These are phyloP conservation scores for Pythium aquatile DNA, from an alignment of 352 stramenopile species.

Conservation along the genomic window DNA sequence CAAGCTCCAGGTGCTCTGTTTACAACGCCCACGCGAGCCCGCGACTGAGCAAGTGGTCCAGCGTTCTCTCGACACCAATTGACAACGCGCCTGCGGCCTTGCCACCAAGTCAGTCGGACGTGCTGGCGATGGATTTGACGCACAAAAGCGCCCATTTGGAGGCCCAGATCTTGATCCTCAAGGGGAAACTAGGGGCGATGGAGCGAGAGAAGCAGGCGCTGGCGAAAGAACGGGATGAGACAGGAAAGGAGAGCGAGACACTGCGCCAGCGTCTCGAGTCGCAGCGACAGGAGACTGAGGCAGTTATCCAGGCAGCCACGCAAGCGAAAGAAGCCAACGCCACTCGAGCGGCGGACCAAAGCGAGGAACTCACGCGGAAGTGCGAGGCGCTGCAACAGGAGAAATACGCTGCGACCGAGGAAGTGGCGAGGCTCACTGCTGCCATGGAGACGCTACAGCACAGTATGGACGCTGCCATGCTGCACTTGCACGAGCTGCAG, in stretches of 20 bases:
- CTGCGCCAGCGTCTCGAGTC: background rate
- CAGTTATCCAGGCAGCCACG: background rate
- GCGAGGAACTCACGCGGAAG: background rate
- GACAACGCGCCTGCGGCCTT: background rate
- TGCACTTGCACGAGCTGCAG: constrained; percentile 48
- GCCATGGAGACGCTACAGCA: constrained; percentile 37
- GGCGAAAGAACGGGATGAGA: background rate
- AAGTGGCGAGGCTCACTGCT: background rate
- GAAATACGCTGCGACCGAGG: background rate
- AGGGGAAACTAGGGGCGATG: constrained; percentile 6
- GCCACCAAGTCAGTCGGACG: constrained; percentile 14
- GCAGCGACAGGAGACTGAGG: background rate
- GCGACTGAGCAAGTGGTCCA: constrained; percentile 28
- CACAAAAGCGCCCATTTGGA: constrained; percentile 22
- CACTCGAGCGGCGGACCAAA: background rate
- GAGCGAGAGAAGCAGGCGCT: constrained; percentile 14
- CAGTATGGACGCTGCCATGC: constrained; percentile 38
- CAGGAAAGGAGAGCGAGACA: background rate
- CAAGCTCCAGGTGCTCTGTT: constrained; percentile 2
- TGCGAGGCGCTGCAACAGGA: constrained; percentile 1
- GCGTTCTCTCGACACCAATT: constrained; percentile 13
- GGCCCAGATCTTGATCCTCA: constrained; percentile 16
- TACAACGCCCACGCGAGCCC: constrained; percentile 22
- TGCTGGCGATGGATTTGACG: constrained; percentile 17
- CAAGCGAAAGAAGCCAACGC: background rate